Base-by-base conservation (phyloP, 108 stramenopile species). In the Skeletonema marinoi region DNA sequence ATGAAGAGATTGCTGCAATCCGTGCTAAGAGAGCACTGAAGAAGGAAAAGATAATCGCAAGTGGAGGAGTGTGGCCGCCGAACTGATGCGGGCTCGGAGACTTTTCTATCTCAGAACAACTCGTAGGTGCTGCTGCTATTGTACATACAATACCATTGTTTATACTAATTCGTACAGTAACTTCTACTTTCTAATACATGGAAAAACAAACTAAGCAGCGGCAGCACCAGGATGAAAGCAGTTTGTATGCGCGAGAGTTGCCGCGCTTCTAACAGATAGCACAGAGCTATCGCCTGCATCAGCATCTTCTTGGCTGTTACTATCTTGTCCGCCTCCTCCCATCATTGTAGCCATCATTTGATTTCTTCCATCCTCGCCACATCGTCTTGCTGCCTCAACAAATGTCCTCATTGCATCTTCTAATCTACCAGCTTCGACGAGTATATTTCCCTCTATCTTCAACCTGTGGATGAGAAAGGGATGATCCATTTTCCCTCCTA, bases 391-490 rank as follows among this genome's bases (percentile, higher is more conserved):
- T 12, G 80, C 84, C n/a, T 85, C 71, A 4, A 80, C 61, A 68
- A 81, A 85, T 51, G 80, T 69, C 32, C 35, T 67, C 80, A 85
- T 81, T 9, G 84, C 84, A 68, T 85, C 84, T 48, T 77, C 76
- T 32, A 81, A n/a, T 46, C 74, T 54, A 30, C 84, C 80, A 12
- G 71, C 80, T 70, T 85, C 84, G 13, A 85, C 65, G 0, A 81
- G 44, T 35, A 85, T 70, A 42, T 85, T 82, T 29, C 84, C 84
- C 46, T 77, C 61, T 7, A 82, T 67, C 51, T 77, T 78, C 16
- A 85, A 35, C 25, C 84, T 51, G 51, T 81, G 70, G 13, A 77
- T 78, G 33, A 85, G 65, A 46, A 85, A 85, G n/a, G 84, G 80
- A 44, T 85, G 84, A n/a, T 78, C 84, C 71, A 70, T 60, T 62